Evolutionary conservation across 2,329 filamentous ascomycete species (phyloP).

Genomic region (Salinomyces thailandicus): DNA sequence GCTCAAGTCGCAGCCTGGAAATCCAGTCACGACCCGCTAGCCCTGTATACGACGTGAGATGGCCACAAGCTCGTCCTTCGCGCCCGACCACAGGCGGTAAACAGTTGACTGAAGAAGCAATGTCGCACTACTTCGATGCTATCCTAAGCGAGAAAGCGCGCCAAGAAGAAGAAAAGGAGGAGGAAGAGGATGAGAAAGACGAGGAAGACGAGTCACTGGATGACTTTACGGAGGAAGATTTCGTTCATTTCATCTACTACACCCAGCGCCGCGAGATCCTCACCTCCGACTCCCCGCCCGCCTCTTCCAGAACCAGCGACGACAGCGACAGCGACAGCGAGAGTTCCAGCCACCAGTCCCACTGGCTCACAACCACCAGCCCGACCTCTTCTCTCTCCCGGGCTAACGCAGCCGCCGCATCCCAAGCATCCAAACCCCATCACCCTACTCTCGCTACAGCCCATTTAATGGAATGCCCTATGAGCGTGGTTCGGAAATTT

Average conservation of each 20-base stretch:
- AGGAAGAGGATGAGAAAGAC: conserved; percentile 1
- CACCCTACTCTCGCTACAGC: no score
- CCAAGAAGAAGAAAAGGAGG: background rate
- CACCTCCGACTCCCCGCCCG: background rate
- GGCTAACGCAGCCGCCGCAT: no score
- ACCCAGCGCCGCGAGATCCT: conserved; percentile 8
- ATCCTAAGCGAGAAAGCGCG: background rate
- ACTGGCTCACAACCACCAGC: no score
- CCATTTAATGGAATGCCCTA: no score
- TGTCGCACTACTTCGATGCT: conserved; percentile 2
- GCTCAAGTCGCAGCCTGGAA: background rate
- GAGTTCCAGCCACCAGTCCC: no score
- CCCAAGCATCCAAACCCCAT: no score
- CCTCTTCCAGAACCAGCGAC: no score
- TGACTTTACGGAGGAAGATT: conserved; percentile 5
- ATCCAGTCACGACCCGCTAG: background rate
- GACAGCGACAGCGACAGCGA: no score
- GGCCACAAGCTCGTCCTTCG: background rate
- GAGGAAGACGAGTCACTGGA: conserved; percentile 3
- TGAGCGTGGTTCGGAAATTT: no score
- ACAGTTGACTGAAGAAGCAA: conserved; percentile 6
- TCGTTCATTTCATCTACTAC: conserved; percentile 8
- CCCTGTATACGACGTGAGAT: background rate
- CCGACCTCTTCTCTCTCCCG: no score
- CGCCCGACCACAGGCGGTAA: conserved; percentile 10